phyloP scores from a whole-genome alignment of 140 eudicot genomes.

The Stevia rebaudiana region DNA sequence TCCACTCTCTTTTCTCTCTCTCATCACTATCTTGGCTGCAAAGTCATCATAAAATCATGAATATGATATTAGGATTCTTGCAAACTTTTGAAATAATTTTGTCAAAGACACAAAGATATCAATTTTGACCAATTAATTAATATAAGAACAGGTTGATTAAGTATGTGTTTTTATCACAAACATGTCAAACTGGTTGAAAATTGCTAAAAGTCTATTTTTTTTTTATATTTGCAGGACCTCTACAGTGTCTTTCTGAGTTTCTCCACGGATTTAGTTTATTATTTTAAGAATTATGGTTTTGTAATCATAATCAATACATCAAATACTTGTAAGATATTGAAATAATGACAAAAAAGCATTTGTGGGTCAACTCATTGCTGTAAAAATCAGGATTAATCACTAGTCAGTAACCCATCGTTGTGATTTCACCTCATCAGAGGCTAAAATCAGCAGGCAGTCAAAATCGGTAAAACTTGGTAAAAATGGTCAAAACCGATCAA shows the following conservation, averaged over 20 bases:
- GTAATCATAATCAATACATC: background rate
- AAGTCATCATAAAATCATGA: conserved; percentile 10
- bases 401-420: too few species aligned
- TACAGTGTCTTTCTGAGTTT: too few species aligned
- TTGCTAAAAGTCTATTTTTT: background rate
- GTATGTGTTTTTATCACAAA: background rate
- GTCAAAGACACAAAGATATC: background rate
- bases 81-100: background rate
- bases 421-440: too few species aligned
- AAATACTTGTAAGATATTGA: background rate
- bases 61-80: background rate
- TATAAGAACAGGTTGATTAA: background rate
- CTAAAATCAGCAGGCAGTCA: too few species aligned
- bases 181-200: background rate
- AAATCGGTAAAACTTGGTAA: too few species aligned
- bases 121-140: background rate
- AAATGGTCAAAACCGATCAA: too few species aligned
- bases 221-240: too few species aligned
- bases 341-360: background rate
- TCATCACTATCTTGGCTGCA: conserved; percentile 80
- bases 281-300: background rate
- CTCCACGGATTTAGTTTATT: background rate
- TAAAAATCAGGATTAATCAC: too few species aligned
- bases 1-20: conserved; percentile 73
- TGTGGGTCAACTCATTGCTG: background rate